These are phyloP conservation scores for Annulohypoxylon moriforme DNA, from an alignment of 495 filamentous ascomycete genomes.

Conservation along the genomic window DNA sequence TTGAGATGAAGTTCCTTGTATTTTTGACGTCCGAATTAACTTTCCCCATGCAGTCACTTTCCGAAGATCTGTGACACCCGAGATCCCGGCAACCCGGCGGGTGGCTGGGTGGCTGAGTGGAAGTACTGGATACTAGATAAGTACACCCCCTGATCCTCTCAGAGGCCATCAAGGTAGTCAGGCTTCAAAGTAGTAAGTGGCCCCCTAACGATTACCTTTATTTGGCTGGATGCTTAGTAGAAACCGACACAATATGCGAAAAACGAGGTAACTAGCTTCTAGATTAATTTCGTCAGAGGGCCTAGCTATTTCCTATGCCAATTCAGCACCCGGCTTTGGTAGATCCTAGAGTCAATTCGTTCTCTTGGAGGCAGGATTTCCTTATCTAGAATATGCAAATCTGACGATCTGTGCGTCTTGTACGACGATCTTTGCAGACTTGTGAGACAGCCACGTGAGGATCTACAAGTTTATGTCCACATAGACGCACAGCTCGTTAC, in stretches of 20 bases:
- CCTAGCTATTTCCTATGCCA: not conserved
- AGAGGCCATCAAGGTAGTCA: not conserved
- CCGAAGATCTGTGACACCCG: constrained; percentile 11
- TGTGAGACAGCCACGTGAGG: not conserved
- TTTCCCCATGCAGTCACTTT: constrained; percentile 13
- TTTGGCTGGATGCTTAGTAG: not conserved
- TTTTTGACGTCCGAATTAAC: constrained; percentile 4
- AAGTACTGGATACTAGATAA: not conserved
- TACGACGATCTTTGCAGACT: not conserved
- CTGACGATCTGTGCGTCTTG: not conserved
- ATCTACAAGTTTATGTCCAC: not conserved
- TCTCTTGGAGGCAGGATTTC: too few species aligned
- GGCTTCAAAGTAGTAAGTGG: too few species aligned
- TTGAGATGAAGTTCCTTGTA: not conserved
- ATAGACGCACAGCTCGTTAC: not conserved
- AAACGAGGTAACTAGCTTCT: not conserved
- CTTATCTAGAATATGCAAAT: not conserved
- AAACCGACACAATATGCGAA: not conserved
- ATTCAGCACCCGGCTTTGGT: not conserved
- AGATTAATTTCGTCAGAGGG: not conserved
- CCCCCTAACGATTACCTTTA: too few species aligned
- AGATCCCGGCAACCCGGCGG: not conserved
- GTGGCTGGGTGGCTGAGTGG: not conserved
- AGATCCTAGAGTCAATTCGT: not conserved
- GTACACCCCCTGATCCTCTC: not conserved